Evolutionary conservation across 176 grass and related monocot genomes (phyloP), one percentile per base, ranked within the genome.

Genomic region (Bonia amplexicaulis): DNA sequence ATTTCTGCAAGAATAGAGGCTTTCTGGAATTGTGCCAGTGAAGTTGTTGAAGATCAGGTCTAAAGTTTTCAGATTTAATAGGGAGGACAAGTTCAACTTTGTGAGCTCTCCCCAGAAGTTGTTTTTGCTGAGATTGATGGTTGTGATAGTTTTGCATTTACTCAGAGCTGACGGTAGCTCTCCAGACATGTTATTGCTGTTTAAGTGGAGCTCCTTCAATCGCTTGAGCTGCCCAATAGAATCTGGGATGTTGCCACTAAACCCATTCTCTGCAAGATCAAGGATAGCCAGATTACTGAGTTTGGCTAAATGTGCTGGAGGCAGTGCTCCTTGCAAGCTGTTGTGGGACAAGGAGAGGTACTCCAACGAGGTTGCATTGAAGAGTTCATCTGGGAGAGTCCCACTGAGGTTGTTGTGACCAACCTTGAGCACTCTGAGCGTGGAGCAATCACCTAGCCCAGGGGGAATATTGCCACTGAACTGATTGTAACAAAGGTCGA

Each of bases 1-100:
- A 9, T 70, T 83, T 29, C 40, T 80, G 47, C 85, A 91, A 6
- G 80, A 84, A 51, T 87, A 91, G 29, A 91, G 80, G 69, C 85
- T 84, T n/a, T 91, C 85, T 69, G 89, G 89, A 40, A 91, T 41
- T 16, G 40, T 57, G 33, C 89, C 85, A 1, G 3, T 68, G 85
- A 91, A 91, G 9, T 47, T 60, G 51, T 87, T 91, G 22, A 0
- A 20, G 55, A 78, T 0, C 20, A 91, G 69, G 25, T 91, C 89
- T 44, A 91, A 60, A 9, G 16, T 68, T 73, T 31, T 79, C 4
- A 84, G 80, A 68, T 80, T 80, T 2, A 35, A 9, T 3, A 91
- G 42, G 22, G 19, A 80, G 60, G 69, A 87, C 69, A 90, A 87
- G 42, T 91, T 62, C n/a, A 91, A 55, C 39, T 80, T 78, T 2